Conservation (phyloP, 2,329 filamentous ascomycete species). For the Eutypella sp. region DNA sequence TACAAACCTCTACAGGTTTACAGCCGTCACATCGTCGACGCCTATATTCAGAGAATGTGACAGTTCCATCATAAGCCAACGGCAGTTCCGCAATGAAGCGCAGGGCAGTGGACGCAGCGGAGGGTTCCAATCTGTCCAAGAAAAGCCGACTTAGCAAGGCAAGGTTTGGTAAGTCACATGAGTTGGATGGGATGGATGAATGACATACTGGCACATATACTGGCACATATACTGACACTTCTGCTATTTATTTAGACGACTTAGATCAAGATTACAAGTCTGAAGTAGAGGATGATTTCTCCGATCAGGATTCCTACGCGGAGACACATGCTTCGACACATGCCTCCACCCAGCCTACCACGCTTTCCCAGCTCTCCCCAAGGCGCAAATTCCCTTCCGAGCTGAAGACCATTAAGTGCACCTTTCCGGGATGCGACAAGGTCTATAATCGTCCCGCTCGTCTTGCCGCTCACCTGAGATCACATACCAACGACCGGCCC, state of each 20-base stretch:
- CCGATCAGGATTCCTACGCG: conserved; percentile 16
- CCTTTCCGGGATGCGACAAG: conserved; percentile 69
- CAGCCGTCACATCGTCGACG: neutral
- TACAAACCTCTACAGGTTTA: too few species aligned
- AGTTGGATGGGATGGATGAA: too few species aligned
- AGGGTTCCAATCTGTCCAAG: conserved; percentile 12
- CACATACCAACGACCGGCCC: conserved; percentile 79
- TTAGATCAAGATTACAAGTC: conserved; percentile 4
- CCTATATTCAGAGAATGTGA: neutral
- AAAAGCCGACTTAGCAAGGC: conserved; percentile 7
- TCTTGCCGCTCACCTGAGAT: conserved; percentile 73
- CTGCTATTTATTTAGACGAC: conserved; percentile 2
- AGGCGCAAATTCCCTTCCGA: conserved; percentile 59
- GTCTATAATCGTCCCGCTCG: conserved; percentile 83
- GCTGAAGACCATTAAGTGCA: conserved; percentile 73
- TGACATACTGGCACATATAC: too few species aligned
- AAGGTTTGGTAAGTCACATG: conserved; percentile 11
- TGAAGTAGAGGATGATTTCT: conserved; percentile 10
- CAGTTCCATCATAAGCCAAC: too few species aligned
- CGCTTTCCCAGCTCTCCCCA: conserved; percentile 48
- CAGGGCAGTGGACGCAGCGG: conserved; percentile 8
- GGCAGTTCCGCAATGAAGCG: conserved; percentile 19
- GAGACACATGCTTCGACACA: conserved; percentile 13
- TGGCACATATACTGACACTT: too few species aligned
- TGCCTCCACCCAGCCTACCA: conserved; percentile 16